Evolutionary conservation across 305 asterid genomes (phyloP).

Genomic region (Plantago rigida): DNA sequence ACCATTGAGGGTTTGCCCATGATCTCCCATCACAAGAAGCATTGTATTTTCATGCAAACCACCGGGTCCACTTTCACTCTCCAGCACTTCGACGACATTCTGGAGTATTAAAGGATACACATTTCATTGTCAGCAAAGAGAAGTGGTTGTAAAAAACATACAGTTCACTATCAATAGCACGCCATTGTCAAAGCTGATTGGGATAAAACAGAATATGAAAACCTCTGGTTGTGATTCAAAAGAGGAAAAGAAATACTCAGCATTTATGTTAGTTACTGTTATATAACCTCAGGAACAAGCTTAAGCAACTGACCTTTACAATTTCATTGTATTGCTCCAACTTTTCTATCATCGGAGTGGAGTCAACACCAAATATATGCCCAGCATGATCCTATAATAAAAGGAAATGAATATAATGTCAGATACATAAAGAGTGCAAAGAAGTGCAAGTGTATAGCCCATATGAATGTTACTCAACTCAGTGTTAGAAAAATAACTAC

Average conservation of each 20-base stretch:
- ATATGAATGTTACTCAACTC: no score
- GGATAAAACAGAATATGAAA: constrained; percentile 4
- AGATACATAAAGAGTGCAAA: no score
- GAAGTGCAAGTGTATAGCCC: no score
- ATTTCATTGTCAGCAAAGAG: constrained; percentile 20
- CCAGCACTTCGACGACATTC: constrained; percentile 66
- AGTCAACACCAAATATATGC: constrained; percentile 88
- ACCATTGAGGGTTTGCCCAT: constrained; percentile 90
- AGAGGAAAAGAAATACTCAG: neutral
- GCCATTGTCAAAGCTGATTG: constrained; percentile 5
- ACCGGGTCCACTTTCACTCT: constrained; percentile 73
- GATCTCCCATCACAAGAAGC: constrained; percentile 99
- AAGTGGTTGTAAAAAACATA: neutral
- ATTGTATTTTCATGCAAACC: constrained; percentile 83
- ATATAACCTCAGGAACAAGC: constrained; percentile 15
- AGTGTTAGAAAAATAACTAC: no score
- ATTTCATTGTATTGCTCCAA: constrained; percentile 78
- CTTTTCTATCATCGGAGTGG: constrained; percentile 72
- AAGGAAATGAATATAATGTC: no score
- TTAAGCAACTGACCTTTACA: constrained; percentile 44
- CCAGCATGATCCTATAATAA: constrained; percentile 87
- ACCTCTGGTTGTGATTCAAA: neutral
- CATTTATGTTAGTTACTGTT: neutral
- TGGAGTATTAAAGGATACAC: constrained; percentile 29
- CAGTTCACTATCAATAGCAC: neutral